Conservation (phyloP, 2,329 filamentous ascomycete genomes). For the Diplodia scrobiculata region DNA sequence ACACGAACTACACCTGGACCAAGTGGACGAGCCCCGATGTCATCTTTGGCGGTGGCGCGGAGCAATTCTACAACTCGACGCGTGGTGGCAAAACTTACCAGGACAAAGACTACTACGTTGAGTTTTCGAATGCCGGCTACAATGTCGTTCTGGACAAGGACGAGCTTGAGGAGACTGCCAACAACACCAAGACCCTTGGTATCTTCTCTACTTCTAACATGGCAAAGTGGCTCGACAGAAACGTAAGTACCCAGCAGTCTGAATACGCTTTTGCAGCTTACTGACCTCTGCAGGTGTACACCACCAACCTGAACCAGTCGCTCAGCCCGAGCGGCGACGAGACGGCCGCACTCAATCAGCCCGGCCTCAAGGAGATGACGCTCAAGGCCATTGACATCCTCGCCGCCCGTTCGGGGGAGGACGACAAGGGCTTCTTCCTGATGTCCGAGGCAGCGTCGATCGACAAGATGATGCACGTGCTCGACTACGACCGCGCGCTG, state of each 20-base stretch:
- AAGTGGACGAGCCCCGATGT: slow-evolving; percentile 74
- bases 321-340: slow-evolving; percentile 70
- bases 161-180: slow-evolving; percentile 61
- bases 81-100: slow-evolving; percentile 65
- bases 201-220: slow-evolving; percentile 76
- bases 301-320: slow-evolving; percentile 66
- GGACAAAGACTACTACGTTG: slow-evolving; percentile 70
- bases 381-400: slow-evolving; percentile 82
- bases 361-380: slow-evolving; percentile 86
- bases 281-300: slow-evolving; percentile 58
- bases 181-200: slow-evolving; percentile 67
- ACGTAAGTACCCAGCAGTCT: slow-evolving; percentile 45
- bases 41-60: slow-evolving; percentile 78
- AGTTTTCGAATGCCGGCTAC: slow-evolving; percentile 74
- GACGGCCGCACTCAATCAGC: slow-evolving; percentile 69
- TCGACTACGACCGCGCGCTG: slow-evolving; percentile 83
- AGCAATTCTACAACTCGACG: slow-evolving; percentile 66
- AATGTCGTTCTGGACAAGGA: slow-evolving; percentile 74
- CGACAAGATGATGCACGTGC: slow-evolving; percentile 84
- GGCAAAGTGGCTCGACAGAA: slow-evolving; percentile 83
- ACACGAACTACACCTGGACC: slow-evolving; percentile 81
- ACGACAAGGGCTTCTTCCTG: slow-evolving; percentile 75
- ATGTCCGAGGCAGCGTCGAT: slow-evolving; percentile 85
- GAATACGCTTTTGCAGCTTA: not conserved
- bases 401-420: slow-evolving; percentile 58